phyloP scores from a whole-genome alignment of 2,329 filamentous ascomycete genomes.

The Hypoxylon sp. region DNA sequence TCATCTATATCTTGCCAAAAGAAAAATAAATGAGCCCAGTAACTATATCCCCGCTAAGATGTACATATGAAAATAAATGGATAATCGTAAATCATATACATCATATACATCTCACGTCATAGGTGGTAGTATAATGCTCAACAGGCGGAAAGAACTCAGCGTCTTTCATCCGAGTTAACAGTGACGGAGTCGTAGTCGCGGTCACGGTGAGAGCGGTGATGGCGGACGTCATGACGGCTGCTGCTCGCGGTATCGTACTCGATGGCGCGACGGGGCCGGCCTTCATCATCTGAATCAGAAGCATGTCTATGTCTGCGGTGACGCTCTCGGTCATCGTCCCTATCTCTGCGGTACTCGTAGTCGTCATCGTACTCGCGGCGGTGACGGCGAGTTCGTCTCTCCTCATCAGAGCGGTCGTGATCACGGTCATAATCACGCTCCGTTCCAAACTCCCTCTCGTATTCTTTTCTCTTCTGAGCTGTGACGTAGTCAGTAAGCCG shows the following conservation, averaged over 20 bases:
- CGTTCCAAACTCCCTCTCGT: slow-evolving; percentile 53
- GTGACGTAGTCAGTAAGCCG: slow-evolving; percentile 35
- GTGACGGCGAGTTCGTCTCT: slow-evolving; percentile 50
- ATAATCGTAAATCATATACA: slow-evolving; percentile 24
- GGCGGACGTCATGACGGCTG: slow-evolving; percentile 44
- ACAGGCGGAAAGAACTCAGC: slow-evolving; percentile 27
- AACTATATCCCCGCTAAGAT: background rate
- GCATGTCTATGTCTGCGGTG: slow-evolving; percentile 48
- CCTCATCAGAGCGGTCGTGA: slow-evolving; percentile 53
- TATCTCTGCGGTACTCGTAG: slow-evolving; percentile 49
- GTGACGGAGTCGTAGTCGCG: slow-evolving; percentile 47
- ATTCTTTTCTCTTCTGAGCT: slow-evolving; percentile 61
- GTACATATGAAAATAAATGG: slow-evolving; percentile 13
- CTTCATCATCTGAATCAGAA: slow-evolving; percentile 47
- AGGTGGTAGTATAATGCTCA: background rate
- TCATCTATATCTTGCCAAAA: background rate
- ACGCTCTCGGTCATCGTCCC: slow-evolving; percentile 49
- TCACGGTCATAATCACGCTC: slow-evolving; percentile 35
- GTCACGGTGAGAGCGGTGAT: slow-evolving; percentile 41
- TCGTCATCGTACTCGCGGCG: slow-evolving; percentile 53
- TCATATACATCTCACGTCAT: slow-evolving; percentile 20
- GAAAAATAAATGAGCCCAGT: background rate
- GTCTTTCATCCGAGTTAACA: slow-evolving; percentile 40
- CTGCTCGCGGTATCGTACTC: slow-evolving; percentile 47
- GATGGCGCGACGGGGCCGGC: slow-evolving; percentile 48